phyloP scores from a whole-genome alignment of 805 yeast genomes.

The Kodamaea hsintzibuensis region DNA sequence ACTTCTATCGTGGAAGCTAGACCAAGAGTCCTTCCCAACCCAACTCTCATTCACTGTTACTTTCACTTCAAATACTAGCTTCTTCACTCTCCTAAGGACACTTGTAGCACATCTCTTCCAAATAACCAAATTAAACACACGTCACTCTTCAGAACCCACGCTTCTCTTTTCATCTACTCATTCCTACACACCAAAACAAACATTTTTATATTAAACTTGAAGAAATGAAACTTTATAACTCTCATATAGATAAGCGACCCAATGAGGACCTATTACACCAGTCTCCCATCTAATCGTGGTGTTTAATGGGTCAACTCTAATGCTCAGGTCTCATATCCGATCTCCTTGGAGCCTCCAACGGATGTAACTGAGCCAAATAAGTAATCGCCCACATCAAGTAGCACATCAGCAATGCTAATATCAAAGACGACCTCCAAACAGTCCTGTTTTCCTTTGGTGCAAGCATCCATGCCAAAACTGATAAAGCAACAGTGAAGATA shows the following conservation, averaged over 20 bases:
- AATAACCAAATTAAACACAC: too few relatives aligned
- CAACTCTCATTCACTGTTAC: too few relatives aligned
- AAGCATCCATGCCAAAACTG: conserved; percentile 74
- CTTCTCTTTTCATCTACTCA: background rate
- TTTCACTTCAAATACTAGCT: too few relatives aligned
- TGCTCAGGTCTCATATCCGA: conserved; percentile 84
- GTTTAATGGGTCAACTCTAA: background rate
- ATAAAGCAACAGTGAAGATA: conserved; percentile 54
- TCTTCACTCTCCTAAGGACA: too few relatives aligned
- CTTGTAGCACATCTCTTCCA: too few relatives aligned
- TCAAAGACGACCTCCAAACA: conserved; percentile 49
- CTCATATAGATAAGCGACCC: background rate
- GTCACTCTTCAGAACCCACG: too few relatives aligned
- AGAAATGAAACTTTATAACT: background rate
- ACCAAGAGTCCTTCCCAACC: too few relatives aligned
- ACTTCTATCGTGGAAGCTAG: too few relatives aligned
- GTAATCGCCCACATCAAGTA: conserved; percentile 93
- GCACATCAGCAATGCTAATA: conserved; percentile 72
- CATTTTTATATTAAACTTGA: background rate
- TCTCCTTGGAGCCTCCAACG: conserved; percentile 86
- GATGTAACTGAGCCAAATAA: conserved; percentile 83
- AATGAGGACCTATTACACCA: background rate
- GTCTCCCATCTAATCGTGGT: background rate
- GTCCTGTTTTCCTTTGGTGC: conserved; percentile 78
- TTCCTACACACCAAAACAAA: background rate